Percentiles rank a stretch among this genome's conserved stretches.
These are phyloP conservation scores for Huiozyma naganishii DNA, from an alignment of 805 yeast species.

Conservation along the genomic window DNA sequence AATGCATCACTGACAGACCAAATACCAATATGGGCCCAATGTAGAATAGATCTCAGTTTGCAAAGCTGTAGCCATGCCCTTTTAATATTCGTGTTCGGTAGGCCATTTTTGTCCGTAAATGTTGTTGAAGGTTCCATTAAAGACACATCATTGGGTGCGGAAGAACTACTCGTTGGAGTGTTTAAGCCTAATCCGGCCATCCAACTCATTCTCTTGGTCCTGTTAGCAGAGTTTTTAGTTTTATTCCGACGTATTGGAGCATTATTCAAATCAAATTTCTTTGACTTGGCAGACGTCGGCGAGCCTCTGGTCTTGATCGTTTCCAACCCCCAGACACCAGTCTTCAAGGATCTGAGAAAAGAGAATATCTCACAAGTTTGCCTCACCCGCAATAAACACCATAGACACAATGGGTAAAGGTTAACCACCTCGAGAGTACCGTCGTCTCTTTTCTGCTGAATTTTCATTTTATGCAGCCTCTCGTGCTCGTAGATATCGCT, in stretches of 20 bases:
- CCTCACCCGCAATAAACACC: slow-evolving; percentile 70
- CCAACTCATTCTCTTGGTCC: slow-evolving; percentile 18
- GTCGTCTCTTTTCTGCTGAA: slow-evolving; percentile 29
- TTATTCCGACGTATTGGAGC: slow-evolving; percentile 11
- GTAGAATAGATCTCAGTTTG: slow-evolving; percentile 58
- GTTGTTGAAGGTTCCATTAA: slow-evolving; percentile 3
- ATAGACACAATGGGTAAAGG: slow-evolving; percentile 65
- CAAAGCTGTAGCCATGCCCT: slow-evolving; percentile 56
- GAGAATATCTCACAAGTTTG: slow-evolving; percentile 77
- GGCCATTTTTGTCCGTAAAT: slow-evolving; percentile 11
- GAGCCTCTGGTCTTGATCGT: slow-evolving; percentile 24
- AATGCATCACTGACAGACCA: slow-evolving; percentile 44
- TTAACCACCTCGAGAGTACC: slow-evolving; percentile 20
- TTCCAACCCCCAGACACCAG: slow-evolving; percentile 50
- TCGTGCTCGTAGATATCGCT: slow-evolving; percentile 65
- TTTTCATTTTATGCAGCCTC: slow-evolving; percentile 58
- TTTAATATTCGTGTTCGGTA: slow-evolving; percentile 28
- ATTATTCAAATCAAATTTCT: background rate
- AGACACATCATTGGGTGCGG: slow-evolving; percentile 10
- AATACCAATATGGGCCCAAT: slow-evolving; percentile 76
- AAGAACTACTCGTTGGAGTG: slow-evolving; percentile 2
- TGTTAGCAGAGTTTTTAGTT: background rate
- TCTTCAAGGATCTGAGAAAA: slow-evolving; percentile 53
- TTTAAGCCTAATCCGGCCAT: slow-evolving; percentile 16
- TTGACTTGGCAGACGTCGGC: slow-evolving; percentile 1